Evolutionary conservation across 805 yeast genomes (phyloP), one percentile per base, ranked within the genome.

Genomic region (Yamadazyma sp.): DNA sequence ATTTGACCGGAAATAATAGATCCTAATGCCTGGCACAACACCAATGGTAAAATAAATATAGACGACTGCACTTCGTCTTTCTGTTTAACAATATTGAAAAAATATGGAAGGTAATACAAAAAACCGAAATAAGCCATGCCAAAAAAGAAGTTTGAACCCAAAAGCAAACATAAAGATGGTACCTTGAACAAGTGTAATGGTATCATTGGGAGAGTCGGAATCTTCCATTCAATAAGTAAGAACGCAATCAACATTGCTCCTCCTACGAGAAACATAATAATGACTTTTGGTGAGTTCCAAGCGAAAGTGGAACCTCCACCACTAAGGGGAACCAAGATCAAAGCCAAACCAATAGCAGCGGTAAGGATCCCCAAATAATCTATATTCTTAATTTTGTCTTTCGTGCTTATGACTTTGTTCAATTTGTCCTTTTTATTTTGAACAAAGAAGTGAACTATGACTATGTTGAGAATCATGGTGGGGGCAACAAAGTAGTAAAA

Each of bases 241-340:
- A 82, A 80, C 0, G 49, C 45, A 1, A 69, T 39, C 15, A 74
- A 60, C 12, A 53, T 46, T 4, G 53, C 18, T 3, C 60, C 62
- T 1, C 72, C 72, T 8, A 64, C 50, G 4, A 54, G 44, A 35
- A 67, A 62, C 54, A 66, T 55, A 9, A 48, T 44, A 19, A 67
- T 67, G 3, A 66, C 64, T 12, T 63, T 32, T 0, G 67, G 37
- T 35, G 69, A 73, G 46, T 68, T 48, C 89, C 89, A 83, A 0
- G 63, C 54, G 50, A 69, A 79, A 8, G 73, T 61, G 6, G 73
- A 62, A 2, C 87, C 87, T 22, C 87, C 88, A 14, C 82, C 80
- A 45, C 73, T 69, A 14, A 78, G 53, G 2, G 82, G 81, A 12
- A 80, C 65, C 35, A 79, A 63, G n/a, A 80, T 49, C 4, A 79